Base-by-base conservation (phyloP, 2,329 filamentous ascomycete species). In the Zelopaecilomyces penicillatus region DNA sequence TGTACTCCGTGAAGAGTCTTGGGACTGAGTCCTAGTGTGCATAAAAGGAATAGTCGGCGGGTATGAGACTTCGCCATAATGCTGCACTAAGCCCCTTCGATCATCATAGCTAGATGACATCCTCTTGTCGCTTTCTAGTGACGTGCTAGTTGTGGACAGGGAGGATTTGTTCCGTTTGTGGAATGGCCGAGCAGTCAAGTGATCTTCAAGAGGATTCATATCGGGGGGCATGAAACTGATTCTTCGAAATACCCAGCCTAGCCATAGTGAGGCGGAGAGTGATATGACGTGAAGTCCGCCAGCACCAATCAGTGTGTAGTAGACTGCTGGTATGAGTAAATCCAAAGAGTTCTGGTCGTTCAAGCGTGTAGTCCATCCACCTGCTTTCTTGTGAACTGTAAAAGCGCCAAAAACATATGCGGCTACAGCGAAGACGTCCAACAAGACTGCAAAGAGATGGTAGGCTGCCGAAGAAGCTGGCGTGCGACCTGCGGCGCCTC, bases 161-260 rank as follows among this genome's bases (percentile, higher is more conserved):
- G 75, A 79, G 1, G 74, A 76, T 62, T 77, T 79, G 62, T 86
- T 90, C 58, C 85, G 80, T 70, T 89, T 90, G 66, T 94, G 88
- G 40, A 56, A 57, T 46, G 65, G 69, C 27, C 83, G 78, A 8
- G 87, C 82, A 1, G 89, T 96, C 46, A 95, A 69, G 56, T 91
- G 83, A 52, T 86, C 80, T 61, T 96, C 90, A 10, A 97, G 73
- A 2, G 91, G 91, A 61, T 97, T 97, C 85, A 95, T 88, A 58
- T 97, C 91, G 0, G 91, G 90, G 5, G 91, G 91, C 61, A 96
- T 75, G 19, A 75, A 71, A 5, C 82, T 74, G 56, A 97, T 96
- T 58, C 85, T 84, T 35, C 83, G 79, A 77, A 96, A 97, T 54
- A 85, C 78, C 42, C 86, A 61, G 11, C 81, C 80, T 28, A 97